Base-by-base conservation (phyloP, 306 rosid genomes). In the Quercus variabilis region DNA sequence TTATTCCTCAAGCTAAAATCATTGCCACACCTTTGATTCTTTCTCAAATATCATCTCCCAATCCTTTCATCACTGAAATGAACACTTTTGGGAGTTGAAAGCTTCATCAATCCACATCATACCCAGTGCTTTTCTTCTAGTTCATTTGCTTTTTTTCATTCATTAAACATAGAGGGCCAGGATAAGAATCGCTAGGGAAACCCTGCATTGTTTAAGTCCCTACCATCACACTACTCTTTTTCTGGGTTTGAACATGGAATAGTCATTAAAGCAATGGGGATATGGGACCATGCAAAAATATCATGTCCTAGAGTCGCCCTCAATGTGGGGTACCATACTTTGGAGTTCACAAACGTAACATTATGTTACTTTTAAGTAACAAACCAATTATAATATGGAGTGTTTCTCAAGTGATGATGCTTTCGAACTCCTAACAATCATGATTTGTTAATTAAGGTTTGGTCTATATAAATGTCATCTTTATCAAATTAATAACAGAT, bases 231-330 rank as follows among this genome's bases (percentile, higher is more conserved):
- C 73, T 56, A 10, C 17, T 49, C 17, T 49, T 49, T 49, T 12
- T 49, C 54, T 49, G 17, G 15, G 52, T 46, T 11, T 3, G 68
- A 73, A 54, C 63, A 49, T 38, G 71, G 62, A 76, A 60, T 55
- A 13, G 69, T 67, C 5, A 75, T 64, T 71, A 76, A 79, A 84
- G 84, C 14, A 21, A 69, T 74, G 43, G 43, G 43, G 43, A 6
- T 38, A 38, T 11, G 64, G 86, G 82, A 82, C 75, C 82, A 72
- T 33, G 75, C 43, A 78, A 60, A 25, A 81, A 65, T 54, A 62
- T 67, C 62, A 51, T 70, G 9, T 5, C 28, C 17, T 46, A 12
- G 18, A 69, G 43, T 81, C 55, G 5, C 83, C 78, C 75, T 81
- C 78, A 55, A 74, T 20, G 81, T 75, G 76, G 56, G 81, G 51